Conservation (phyloP, 257 asterid species). For the Jaltomata sinuosa region DNA sequence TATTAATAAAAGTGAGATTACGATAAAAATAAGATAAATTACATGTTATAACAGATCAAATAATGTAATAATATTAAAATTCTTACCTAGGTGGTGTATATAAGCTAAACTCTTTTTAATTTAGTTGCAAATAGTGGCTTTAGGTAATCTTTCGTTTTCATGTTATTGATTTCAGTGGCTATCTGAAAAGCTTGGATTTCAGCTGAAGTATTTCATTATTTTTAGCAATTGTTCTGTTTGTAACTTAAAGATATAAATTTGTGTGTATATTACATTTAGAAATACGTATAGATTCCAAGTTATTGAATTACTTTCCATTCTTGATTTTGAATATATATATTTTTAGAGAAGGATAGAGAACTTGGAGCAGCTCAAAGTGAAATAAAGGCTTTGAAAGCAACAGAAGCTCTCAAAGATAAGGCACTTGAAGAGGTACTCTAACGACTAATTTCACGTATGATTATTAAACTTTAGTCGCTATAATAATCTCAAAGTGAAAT, state of each 20-base stretch:
- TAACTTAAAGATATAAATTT: too few species aligned
- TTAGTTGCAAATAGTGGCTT: not conserved
- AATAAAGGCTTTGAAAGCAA: slow-evolving; percentile 58
- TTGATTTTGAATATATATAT: not conserved
- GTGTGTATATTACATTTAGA: not conserved
- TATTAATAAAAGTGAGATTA: not conserved
- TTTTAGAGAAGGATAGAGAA: slow-evolving; percentile 63
- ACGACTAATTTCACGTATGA: not conserved
- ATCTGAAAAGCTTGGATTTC: not conserved
- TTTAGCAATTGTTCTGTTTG: not conserved
- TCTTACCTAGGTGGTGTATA: not conserved
- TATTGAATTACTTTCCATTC: not conserved
- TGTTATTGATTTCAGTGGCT: not conserved
- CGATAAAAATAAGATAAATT: not conserved
- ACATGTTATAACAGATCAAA: not conserved
- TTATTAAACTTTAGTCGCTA: not conserved
- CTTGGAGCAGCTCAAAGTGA: slow-evolving; percentile 59
- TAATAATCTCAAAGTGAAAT: too few species aligned
- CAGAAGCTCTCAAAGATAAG: slow-evolving; percentile 59
- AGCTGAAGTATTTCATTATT: not conserved
- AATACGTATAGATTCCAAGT: not conserved
- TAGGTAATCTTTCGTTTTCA: not conserved
- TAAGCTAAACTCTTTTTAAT: too few species aligned
- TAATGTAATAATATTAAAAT: not conserved
- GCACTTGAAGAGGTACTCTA: slow-evolving; percentile 68